Percentiles rank a stretch among this genome's conserved stretches.
phyloP scores from a whole-genome alignment of 2,329 filamentous ascomycete species.

The Aspergillus aculeatus region DNA sequence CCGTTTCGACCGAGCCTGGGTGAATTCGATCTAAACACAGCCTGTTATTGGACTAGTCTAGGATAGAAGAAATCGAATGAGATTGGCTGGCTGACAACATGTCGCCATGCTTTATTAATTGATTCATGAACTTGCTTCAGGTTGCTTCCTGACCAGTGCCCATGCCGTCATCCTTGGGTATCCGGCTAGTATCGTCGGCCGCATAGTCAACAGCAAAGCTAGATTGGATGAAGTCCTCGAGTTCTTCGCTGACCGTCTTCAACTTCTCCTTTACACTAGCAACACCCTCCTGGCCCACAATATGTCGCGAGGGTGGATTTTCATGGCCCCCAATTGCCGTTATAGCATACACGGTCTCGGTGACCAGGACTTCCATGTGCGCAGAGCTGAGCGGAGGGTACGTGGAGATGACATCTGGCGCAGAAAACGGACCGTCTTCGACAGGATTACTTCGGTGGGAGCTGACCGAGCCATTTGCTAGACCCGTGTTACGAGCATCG shows the following conservation, averaged over 20 bases:
- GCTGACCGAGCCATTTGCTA: constrained; percentile 15
- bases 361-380: constrained; percentile 71
- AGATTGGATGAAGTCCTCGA: constrained; percentile 93
- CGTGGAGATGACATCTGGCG: constrained; percentile 57
- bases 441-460: constrained; percentile 23
- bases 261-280: constrained; percentile 90
- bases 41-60: not conserved
- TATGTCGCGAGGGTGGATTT: constrained; percentile 90
- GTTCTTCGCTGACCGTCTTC: constrained; percentile 91
- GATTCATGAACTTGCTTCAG: not conserved
- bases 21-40: not conserved
- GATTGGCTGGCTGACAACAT: not conserved
- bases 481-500: constrained; percentile 9
- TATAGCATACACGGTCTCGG: constrained; percentile 87
- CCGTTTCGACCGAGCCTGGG: not conserved
- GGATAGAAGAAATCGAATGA: not conserved
- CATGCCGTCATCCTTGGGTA: constrained; percentile 20
- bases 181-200: constrained; percentile 28
- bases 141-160: constrained; percentile 17
- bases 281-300: constrained; percentile 87
- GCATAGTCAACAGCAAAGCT: constrained; percentile 73
- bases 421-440: constrained; percentile 39
- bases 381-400: constrained; percentile 71
- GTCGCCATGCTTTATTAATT: not conserved
- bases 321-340: constrained; percentile 92